These are phyloP conservation scores for Elongisporangium undulatum DNA, from an alignment of 352 stramenopile genomes.

Conservation along the genomic window DNA sequence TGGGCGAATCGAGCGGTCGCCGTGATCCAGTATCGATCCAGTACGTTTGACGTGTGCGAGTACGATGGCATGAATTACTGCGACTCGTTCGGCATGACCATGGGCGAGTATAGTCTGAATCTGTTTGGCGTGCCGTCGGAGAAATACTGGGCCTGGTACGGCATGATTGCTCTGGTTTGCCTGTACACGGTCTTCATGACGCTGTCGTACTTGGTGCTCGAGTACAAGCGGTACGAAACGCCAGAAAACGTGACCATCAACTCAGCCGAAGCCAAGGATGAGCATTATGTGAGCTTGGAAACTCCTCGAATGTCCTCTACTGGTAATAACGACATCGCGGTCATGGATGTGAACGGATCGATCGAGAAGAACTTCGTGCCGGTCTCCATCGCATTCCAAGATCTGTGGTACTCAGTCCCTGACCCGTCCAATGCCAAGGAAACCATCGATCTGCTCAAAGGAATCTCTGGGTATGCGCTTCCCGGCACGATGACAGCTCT, in stretches of 20 bases:
- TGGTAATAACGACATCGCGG: too few species aligned
- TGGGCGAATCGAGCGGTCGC: slow-evolving; percentile 36
- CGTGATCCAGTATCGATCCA: slow-evolving; percentile 39
- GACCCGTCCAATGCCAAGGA: slow-evolving; percentile 12
- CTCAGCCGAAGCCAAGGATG: too few species aligned
- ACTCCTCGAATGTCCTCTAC: too few species aligned
- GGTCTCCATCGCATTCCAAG: slow-evolving; percentile 29
- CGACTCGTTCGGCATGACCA: slow-evolving; percentile 17
- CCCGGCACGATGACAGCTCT: slow-evolving; percentile 40
- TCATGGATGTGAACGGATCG: too few species aligned
- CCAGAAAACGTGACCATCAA: slow-evolving; percentile 16
- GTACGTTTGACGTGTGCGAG: slow-evolving; percentile 22
- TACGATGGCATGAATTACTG: slow-evolving; percentile 30
- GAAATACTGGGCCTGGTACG: slow-evolving; percentile 32
- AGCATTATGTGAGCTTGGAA: too few species aligned
- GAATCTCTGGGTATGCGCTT: too few species aligned
- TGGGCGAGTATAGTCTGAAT: slow-evolving; percentile 32
- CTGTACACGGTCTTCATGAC: slow-evolving; percentile 49
- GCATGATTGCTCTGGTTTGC: slow-evolving; percentile 26
- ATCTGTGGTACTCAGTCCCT: slow-evolving; percentile 33
- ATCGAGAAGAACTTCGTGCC: slow-evolving; percentile 39
- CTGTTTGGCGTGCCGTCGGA: slow-evolving; percentile 38
- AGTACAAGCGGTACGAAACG: slow-evolving; percentile 16
- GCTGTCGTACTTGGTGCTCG: slow-evolving; percentile 10
- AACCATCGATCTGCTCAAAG: slow-evolving; percentile 32